Base-by-base conservation (phyloP, 2,329 filamentous ascomycete species). In the Eurotiales sp. region DNA sequence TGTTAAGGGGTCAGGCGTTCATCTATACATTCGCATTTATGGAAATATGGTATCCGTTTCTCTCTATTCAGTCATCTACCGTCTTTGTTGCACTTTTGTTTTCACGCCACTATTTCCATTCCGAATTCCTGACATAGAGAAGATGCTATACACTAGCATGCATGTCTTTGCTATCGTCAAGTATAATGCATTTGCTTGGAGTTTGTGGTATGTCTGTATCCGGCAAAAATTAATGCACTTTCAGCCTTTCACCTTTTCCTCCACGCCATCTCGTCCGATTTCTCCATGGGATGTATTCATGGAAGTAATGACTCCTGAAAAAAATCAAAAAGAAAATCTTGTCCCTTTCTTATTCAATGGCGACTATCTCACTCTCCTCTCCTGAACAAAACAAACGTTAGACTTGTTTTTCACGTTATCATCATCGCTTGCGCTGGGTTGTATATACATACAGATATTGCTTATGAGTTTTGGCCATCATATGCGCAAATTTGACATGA, bases 111-210 rank as follows among this genome's bases (percentile, higher is more conserved):
- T 17, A 17, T 40, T 29, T 6, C 10, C 25, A 27, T 27, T 27
- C 5, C 5, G 25, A 10, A 27, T 27, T 27, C 10, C 25, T 40
- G 45, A 25, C 25, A 47, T 47, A 47, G 32, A 47, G 22, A 47
- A 44, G 27, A n/a, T n/a, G n/a, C n/a, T n/a, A n/a, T n/a, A n/a
- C n/a, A n/a, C n/a, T n/a, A n/a, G n/a, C 44, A 17, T 19, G 21
- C 21, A 36, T 46, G n/a, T 46, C 22, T 37, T 27, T 46, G 44
- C 45, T 47, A 21, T 39, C 29, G 15, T 47, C 23, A 14, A 30
- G 45, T 32, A 27, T 47, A 23, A 40, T 39, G 45, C 45, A 47
- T 47, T 27, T 27, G 36, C 34, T 47, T 21, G 45, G 45, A 47
- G 45, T 47, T 47, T 36, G n/a, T 37, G 34, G 15, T 23, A n/a